These are phyloP conservation scores for Cyphellophora attinorum DNA, from an alignment of 2,329 filamentous ascomycete genomes.

Conservation along the genomic window DNA sequence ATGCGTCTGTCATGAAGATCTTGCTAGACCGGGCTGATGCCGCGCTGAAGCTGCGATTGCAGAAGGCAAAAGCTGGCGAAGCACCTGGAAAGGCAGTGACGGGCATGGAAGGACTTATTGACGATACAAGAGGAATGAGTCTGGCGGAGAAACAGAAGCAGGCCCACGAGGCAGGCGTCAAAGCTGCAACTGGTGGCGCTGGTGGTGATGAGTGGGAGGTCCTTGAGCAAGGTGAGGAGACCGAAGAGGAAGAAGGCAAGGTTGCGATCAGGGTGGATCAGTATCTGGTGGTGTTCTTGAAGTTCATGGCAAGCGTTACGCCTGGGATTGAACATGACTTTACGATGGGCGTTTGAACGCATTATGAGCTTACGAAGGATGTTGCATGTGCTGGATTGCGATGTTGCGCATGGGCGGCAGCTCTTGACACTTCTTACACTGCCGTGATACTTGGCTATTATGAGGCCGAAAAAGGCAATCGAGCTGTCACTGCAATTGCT, in stretches of 20 bases:
- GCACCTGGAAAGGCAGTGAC: constrained; percentile 36
- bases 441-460: no score
- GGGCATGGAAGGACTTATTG: constrained; percentile 78
- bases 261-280: constrained; percentile 41
- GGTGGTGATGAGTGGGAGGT: constrained; percentile 57
- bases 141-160: constrained; percentile 25
- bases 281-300: constrained; percentile 42
- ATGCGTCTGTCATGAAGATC: constrained; percentile 96
- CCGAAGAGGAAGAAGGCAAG: constrained; percentile 35
- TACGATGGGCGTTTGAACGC: constrained; percentile 77
- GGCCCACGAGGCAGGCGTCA: constrained; percentile 27
- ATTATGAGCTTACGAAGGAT: background rate
- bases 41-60: constrained; percentile 76
- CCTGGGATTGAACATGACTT: constrained; percentile 97
- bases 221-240: constrained; percentile 39
- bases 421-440: no score
- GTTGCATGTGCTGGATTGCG: background rate
- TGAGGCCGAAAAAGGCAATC: no score
- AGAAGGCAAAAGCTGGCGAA: constrained; percentile 63
- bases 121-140: constrained; percentile 58
- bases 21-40: constrained; percentile 91
- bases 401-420: no score
- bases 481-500: constrained; percentile 2
- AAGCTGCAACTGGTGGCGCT: constrained; percentile 27
- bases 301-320: constrained; percentile 80